These are phyloP conservation scores for Echium plantagineum DNA, from an alignment of 257 asterid species.

Conservation along the genomic window DNA sequence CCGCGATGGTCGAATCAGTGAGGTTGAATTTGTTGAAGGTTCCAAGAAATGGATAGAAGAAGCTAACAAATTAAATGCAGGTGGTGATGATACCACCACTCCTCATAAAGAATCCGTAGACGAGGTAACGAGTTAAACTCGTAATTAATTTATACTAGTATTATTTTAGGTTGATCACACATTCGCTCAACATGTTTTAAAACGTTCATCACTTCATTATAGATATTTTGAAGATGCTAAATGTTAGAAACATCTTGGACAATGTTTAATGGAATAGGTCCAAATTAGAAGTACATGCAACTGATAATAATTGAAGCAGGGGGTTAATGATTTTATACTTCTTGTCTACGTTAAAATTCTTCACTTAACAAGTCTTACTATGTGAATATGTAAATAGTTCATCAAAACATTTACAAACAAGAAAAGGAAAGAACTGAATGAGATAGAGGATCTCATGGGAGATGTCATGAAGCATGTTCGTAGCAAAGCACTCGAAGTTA, in stretches of 20 bases:
- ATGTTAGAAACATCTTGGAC: too few relatives aligned
- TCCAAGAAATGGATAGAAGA: constrained; percentile 48
- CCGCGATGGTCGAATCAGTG: constrained; percentile 31
- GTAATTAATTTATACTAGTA: too few relatives aligned
- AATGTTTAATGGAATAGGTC: too few relatives aligned
- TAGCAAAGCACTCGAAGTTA: constrained; percentile 21
- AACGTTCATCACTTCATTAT: too few relatives aligned
- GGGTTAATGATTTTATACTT: too few relatives aligned
- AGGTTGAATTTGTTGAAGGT: constrained; percentile 46
- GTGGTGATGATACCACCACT: background rate
- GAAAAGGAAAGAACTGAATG: constrained; percentile 49
- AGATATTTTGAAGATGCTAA: too few relatives aligned
- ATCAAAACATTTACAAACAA: constrained; percentile 48
- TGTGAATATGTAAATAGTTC: constrained; percentile 14
- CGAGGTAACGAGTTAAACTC: constrained; percentile 27
- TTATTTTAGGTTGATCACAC: too few relatives aligned
- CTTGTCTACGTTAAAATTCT: too few relatives aligned
- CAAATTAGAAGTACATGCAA: too few relatives aligned
- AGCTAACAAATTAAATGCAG: constrained; percentile 13
- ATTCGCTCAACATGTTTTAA: too few relatives aligned
- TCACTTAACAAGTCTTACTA: background rate
- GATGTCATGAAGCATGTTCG: constrained; percentile 27
- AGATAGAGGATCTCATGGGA: constrained; percentile 34
- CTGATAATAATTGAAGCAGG: too few relatives aligned
- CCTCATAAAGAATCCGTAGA: constrained; percentile 10